Evolutionary conservation across 2,329 filamentous ascomycete genomes (phyloP).

Genomic region (Apiospora malaysiana): DNA sequence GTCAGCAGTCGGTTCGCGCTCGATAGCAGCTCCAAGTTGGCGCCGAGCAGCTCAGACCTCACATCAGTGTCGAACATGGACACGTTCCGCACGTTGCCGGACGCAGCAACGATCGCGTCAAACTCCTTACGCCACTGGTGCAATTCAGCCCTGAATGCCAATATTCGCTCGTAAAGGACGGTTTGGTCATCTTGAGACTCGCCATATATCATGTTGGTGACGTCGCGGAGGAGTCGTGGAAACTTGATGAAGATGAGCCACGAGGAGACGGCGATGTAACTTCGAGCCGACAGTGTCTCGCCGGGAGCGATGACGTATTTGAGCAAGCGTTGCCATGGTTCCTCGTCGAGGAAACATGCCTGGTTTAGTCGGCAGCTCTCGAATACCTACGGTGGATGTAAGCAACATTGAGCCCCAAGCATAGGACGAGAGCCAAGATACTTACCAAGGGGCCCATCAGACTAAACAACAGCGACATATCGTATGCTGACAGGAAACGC

Average conservation of each 20-base stretch:
- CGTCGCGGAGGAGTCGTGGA: slow-evolving; percentile 21
- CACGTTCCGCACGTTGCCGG: neutral
- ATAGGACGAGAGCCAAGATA: neutral
- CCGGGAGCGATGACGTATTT: slow-evolving; percentile 15
- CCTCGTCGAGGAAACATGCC: slow-evolving; percentile 29
- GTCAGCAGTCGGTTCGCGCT: slow-evolving; percentile 14
- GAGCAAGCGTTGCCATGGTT: slow-evolving; percentile 26
- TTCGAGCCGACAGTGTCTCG: slow-evolving; percentile 18
- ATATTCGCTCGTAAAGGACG: slow-evolving; percentile 10
- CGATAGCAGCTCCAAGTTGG: slow-evolving; percentile 17
- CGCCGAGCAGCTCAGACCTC: slow-evolving; percentile 22
- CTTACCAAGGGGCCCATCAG: slow-evolving; percentile 23
- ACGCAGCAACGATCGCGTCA: slow-evolving; percentile 10
- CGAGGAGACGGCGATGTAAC: slow-evolving; percentile 19
- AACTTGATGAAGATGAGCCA: slow-evolving; percentile 21
- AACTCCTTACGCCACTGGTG: slow-evolving; percentile 22
- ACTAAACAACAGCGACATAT: slow-evolving; percentile 26
- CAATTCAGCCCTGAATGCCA: slow-evolving; percentile 11
- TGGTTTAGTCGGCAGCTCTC: slow-evolving; percentile 22
- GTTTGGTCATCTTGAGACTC: slow-evolving; percentile 18
- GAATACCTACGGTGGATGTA: slow-evolving; percentile 17
- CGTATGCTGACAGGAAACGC: slow-evolving; percentile 26
- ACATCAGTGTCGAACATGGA: slow-evolving; percentile 5
- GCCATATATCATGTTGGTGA: slow-evolving; percentile 22
- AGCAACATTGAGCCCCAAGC: neutral